Base-by-base conservation (phyloP, 139 green algal species). In the Auxenochlorella pyrenoidosa region DNA sequence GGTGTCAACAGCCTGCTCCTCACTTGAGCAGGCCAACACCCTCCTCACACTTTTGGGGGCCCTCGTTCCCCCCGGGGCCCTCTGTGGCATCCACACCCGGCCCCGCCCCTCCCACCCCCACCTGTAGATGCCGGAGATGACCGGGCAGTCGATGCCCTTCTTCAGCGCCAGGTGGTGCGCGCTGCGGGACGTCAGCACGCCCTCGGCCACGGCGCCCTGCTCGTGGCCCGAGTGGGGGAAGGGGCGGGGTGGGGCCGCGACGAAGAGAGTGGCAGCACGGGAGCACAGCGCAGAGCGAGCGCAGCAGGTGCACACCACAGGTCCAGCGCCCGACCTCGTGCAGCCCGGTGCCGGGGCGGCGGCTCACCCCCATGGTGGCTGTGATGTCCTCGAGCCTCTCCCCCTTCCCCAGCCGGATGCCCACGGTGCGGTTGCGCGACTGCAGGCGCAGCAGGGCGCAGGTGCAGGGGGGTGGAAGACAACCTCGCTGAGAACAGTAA, bases 81-180 rank as follows among this genome's bases (percentile, higher is more conserved):
- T 8, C 15, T 63, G 3, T n/a, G 2, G 13, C 54, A 28, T 2
- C 15, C 54, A 4, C 54, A 63, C 15, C 54, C 13, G 16, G 54
- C 54, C 54, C 54, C 22, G 54, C 54, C 54, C 47, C 47, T 54
- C 47, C 47, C 6, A 54, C 12, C 15, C 54, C 40, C 95, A 93
- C 60, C 85, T 78, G 91, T 94, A 96, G 60, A 98, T 98, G n/a
- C 96, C 96, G 22, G 94, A 86, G 19, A 98, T 96, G 86, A 97
- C 93, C 43, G 95, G 93, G 60, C 88, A 94, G 5, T 98, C 94
- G 75, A 98, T 90, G 5, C 92, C 86, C 76, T 95, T 81, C 79
- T 91, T 90, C 47, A 87, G 43, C 3, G 91, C 90, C 66, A 98
- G 90, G 24, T 93, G 59, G 72, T 94, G 82, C 3, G 95, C 92